Evolutionary conservation across 169 alveolate genomes (phyloP), one percentile per base, ranked within the genome.

Genomic region (Plasmodium knowlesi): DNA sequence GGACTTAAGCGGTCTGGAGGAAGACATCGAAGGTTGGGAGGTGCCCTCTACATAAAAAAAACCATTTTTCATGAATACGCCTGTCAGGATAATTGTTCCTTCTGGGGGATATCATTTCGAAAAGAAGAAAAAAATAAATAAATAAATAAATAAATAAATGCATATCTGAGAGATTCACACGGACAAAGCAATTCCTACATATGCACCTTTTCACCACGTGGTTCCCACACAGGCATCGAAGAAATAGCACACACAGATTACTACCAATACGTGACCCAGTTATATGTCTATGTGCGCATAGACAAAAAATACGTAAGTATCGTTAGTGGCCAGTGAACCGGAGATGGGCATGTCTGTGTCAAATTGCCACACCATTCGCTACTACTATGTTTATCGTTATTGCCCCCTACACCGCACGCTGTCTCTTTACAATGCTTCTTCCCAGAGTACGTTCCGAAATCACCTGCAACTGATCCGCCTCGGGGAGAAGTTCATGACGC

Each of bases 401-500:
- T 39, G 16, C 54, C 54, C 54, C 54, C 14, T 46, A 46, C 57
- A 10, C 9, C 57, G 2, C n/a, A 16, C 54, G 5, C 54, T 43
- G 54, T 5, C 16, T 5, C 53, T 2, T 50, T 50, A 50, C 8
- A 14, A 5, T 8, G 6, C 19, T 14, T 50, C 4, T 8, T 41
- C 70, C 25, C 46, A 88, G 94, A 76, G 72, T 5, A 88, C 61
- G 16, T 76, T 57, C 70, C 28, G 41, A 14, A 88, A 37, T 10
- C 86, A 88, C 34, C 34, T 46, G 5, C 54, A 78, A 12, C 54
- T 88, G 22, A 88, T 88, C 71, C 79, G 53, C 16, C 82, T 88
- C 14, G 94, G 94, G 50, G 82, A 88, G 34, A 88, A 61, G 43
- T 88, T 37, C 82, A 88, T 88, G 94, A 78, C 94, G 2, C 30